A percentile compares a stretch with the other conserved stretches of the same genome.
These are phyloP conservation scores for Podospora didyma DNA, from an alignment of 495 filamentous ascomycete genomes.

Conservation along the genomic window DNA sequence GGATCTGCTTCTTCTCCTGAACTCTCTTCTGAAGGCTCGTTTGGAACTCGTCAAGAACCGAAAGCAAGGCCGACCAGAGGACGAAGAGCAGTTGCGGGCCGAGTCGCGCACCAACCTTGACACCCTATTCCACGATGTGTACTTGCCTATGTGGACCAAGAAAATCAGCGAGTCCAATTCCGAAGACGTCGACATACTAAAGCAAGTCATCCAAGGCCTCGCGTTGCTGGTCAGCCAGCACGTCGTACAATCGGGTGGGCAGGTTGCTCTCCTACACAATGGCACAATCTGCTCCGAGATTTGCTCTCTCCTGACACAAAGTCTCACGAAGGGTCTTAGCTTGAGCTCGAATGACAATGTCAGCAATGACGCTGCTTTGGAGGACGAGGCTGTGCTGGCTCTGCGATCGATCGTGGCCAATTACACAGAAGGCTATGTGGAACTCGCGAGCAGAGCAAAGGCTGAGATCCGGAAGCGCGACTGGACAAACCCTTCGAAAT, in stretches of 20 bases:
- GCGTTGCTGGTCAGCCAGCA: constrained; percentile 34
- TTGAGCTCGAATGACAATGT: constrained; percentile 29
- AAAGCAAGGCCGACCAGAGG: constrained; percentile 18
- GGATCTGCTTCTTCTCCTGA: constrained; percentile 39
- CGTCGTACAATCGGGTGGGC: constrained; percentile 11
- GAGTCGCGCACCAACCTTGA: constrained; percentile 13
- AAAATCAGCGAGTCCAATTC: constrained; percentile 17
- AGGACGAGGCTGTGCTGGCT: constrained; percentile 36
- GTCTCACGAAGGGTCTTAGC: constrained; percentile 17
- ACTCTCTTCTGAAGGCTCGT: constrained; percentile 36
- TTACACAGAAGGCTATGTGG: constrained; percentile 32
- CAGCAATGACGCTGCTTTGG: constrained; percentile 22
- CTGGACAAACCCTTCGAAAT: constrained; percentile 24
- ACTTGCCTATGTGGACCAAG: constrained; percentile 36
- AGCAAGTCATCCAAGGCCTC: constrained; percentile 37
- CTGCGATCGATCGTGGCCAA: constrained; percentile 33
- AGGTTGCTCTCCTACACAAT: constrained; percentile 26
- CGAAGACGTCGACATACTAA: constrained; percentile 29
- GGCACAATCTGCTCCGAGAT: constrained; percentile 30
- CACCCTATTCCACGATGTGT: constrained; percentile 35
- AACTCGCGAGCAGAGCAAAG: constrained; percentile 15
- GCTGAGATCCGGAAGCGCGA: constrained; percentile 25
- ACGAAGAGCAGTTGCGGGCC: constrained; percentile 19
- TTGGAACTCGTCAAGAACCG: constrained; percentile 24
- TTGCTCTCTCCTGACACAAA: constrained; percentile 23